Evolutionary conservation across 192 early-diverging fungal species (phyloP).

Genomic region (Diversispora epigaea): DNA sequence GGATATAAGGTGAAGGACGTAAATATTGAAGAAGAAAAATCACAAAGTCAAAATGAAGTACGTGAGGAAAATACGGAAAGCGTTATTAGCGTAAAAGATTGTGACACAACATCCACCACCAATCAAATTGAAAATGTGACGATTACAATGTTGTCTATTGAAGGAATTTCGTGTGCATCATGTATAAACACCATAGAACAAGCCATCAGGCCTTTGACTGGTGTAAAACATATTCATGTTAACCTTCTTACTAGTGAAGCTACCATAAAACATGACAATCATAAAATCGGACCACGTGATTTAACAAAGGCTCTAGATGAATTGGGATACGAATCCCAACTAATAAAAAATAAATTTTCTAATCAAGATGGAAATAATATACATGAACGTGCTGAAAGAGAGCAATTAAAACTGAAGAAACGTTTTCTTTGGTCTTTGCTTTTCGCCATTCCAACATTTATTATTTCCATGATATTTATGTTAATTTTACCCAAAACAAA

Average conservation of each 20-base stretch:
- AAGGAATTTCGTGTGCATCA: constrained; percentile 86
- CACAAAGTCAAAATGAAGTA: constrained; percentile 24
- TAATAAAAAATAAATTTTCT: constrained; percentile 37
- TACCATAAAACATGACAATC: constrained; percentile 52
- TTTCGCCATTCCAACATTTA: constrained; percentile 68
- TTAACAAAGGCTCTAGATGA: constrained; percentile 59
- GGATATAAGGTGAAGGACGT: constrained; percentile 69
- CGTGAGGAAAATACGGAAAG: constrained; percentile 40
- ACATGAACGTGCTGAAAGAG: constrained; percentile 49
- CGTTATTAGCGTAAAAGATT: constrained; percentile 45
- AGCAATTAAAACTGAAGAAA: constrained; percentile 35
- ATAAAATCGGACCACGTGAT: constrained; percentile 59
- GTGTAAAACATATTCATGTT: constrained; percentile 50
- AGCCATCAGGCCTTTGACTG: constrained; percentile 39
- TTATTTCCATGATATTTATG: constrained; percentile 72
- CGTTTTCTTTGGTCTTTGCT: constrained; percentile 52
- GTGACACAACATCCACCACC: constrained; percentile 11
- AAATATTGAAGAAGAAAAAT: constrained; percentile 6
- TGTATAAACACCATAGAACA: constrained; percentile 76
- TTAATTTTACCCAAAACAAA: constrained; percentile 60
- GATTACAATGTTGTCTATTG: constrained; percentile 45
- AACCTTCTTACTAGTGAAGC: constrained; percentile 54
- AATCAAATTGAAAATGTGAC: constrained; percentile 37
- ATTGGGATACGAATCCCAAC: constrained; percentile 57
- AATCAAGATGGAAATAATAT: constrained; percentile 40